Conservation (phyloP, 2,329 filamentous ascomycete genomes). For the Paraconiothyrium sp. region DNA sequence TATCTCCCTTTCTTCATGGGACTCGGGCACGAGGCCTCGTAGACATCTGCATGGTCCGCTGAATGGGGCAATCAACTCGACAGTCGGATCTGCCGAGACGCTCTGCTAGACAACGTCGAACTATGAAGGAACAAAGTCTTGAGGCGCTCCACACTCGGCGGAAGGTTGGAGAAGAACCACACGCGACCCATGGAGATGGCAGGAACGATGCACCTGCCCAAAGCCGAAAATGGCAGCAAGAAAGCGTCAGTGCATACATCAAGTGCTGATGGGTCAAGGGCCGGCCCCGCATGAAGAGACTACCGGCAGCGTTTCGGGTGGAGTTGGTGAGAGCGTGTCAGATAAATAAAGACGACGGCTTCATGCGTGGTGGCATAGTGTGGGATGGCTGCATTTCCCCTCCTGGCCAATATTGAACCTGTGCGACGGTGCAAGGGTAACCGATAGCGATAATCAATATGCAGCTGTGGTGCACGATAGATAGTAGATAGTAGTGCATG, state of each 20-base stretch:
- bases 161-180: background rate
- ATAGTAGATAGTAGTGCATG: background rate
- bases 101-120: background rate
- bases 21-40: background rate
- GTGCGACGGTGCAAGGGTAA: background rate
- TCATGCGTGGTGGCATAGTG: constrained; percentile 1
- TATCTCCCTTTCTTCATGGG: background rate
- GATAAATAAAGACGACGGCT: constrained; percentile 7
- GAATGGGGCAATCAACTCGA: background rate
- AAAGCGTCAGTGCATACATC: background rate
- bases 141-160: background rate
- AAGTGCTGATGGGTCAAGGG: background rate
- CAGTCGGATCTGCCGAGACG: background rate
- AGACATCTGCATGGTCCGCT: constrained; percentile 4
- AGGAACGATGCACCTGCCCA: background rate
- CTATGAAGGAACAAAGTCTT: background rate
- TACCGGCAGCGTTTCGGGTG: background rate
- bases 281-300: constrained; percentile 5
- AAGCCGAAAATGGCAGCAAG: constrained; percentile 1
- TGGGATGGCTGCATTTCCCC: constrained; percentile 7
- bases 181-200: background rate
- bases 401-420: background rate
- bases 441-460: constrained; percentile 6
- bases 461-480: constrained; percentile 1
- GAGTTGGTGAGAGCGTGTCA: constrained; percentile 1